Base-by-base conservation (phyloP, 768 basidiomycete species). In the Lactarius trivialis region DNA sequence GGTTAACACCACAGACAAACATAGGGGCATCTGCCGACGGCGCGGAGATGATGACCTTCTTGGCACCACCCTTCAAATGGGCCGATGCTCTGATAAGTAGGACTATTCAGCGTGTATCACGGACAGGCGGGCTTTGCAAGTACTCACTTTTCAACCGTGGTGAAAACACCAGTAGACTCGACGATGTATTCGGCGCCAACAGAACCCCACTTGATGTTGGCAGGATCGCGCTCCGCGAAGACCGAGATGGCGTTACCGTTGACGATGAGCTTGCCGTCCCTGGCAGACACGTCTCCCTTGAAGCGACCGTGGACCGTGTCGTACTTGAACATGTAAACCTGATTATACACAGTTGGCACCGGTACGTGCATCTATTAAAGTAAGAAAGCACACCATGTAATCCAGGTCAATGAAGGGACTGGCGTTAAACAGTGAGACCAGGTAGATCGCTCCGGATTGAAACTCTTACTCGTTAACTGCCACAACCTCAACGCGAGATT, bases 31-130 rank as follows among this genome's bases (percentile, higher is more conserved):
- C 92, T 34, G 92, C 83, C n/a, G 96, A 98, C 68, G 96, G 96
- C 52, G 96, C 96, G 68, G 95, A 96, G 84, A 99, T 98, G 79
- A 99, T 82, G 74, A 99, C 96, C 82, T 98, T 99, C 87, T 98
- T 98, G 73, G 96, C 96, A 75, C 96, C 96, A 70, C 96, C 96
- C 79, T 95, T 93, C 78, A 99, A 80, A 80, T 99, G 96, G 68
- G 85, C 87, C 53, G 81, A 81, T 59, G 96, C 96, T 81, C 87
- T 90, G 24, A 14, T 32, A 8, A 60, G 4, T n/a, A 8, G 12
- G 14, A 24, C 26, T 7, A 30, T 49, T 58, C 50, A 37, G 45
- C 12, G n/a, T 11, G 11, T 24, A 33, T 33, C 1, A 26, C 4
- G 5, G n/a, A 26, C 2, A 15, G 12, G n/a, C n/a, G n/a, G n/a